phyloP scores from a whole-genome alignment of 805 yeast genomes.

The Osmozyma mogii region DNA sequence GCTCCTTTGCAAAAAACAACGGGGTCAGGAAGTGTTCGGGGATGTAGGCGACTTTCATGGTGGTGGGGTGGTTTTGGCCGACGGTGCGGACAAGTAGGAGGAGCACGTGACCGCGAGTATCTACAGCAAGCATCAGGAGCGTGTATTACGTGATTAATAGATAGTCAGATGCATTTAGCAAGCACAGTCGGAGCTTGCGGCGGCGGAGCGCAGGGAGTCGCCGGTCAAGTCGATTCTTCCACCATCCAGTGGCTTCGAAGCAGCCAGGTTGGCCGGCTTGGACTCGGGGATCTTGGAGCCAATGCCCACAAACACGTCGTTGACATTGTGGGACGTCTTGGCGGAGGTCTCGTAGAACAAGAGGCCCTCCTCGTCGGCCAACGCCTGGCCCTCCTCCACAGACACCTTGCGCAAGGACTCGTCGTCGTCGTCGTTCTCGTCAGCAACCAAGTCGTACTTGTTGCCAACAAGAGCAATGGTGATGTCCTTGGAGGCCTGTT shows the following conservation, averaged over 20 bases:
- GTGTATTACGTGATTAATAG: too few relatives aligned
- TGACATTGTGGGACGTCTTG: slow-evolving; percentile 80
- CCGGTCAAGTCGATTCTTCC: too few relatives aligned
- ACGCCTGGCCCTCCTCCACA: slow-evolving; percentile 73
- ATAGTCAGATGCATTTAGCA: too few relatives aligned
- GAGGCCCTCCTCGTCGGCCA: slow-evolving; percentile 88
- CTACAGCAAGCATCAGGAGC: too few relatives aligned
- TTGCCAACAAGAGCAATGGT: slow-evolving; percentile 84
- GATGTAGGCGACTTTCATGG: slow-evolving; percentile 57
- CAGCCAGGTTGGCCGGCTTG: too few relatives aligned
- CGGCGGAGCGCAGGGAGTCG: too few relatives aligned
- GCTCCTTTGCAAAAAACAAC: slow-evolving; percentile 56
- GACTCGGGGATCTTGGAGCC: slow-evolving; percentile 74
- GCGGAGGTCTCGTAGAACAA: slow-evolving; percentile 94
- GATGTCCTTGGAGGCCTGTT: slow-evolving; percentile 68
- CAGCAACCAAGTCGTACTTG: slow-evolving; percentile 51
- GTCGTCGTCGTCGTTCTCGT: slow-evolving; percentile 33
- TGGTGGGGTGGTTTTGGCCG: too few relatives aligned
- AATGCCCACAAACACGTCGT: slow-evolving; percentile 83
- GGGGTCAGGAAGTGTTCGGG: slow-evolving; percentile 95
- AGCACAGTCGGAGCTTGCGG: too few relatives aligned
- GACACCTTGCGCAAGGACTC: slow-evolving; percentile 68
- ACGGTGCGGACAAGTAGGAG: too few relatives aligned
- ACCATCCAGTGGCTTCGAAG: too few relatives aligned
- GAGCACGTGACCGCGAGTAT: too few relatives aligned